Conservation (phyloP, 768 basidiomycete species). For the Kwoniella newhampshirensis region DNA sequence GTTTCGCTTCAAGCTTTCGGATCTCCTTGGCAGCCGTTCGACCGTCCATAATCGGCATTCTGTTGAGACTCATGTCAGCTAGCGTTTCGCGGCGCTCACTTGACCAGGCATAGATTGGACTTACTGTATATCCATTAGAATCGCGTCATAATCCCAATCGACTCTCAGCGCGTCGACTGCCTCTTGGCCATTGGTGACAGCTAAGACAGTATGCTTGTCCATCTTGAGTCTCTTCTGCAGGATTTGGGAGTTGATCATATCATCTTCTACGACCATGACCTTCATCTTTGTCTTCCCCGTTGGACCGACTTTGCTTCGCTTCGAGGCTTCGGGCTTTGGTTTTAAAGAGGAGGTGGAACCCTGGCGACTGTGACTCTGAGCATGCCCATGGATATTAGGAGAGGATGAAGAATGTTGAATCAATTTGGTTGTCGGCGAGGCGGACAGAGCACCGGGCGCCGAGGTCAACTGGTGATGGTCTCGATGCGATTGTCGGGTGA, state of each 20-base stretch:
- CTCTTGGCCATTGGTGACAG: constrained; percentile 74
- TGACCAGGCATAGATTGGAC: constrained; percentile 36
- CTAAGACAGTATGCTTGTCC: constrained; percentile 67
- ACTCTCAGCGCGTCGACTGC: constrained; percentile 62
- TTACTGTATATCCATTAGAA: constrained; percentile 82
- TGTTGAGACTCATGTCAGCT: constrained; percentile 42
- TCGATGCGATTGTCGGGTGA: constrained; percentile 1
- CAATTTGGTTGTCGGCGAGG: background rate
- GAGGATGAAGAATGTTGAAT: too few species aligned
- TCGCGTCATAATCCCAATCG: constrained; percentile 67
- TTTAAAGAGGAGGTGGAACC: too few species aligned
- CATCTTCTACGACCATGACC: constrained; percentile 58
- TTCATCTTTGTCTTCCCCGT: constrained; percentile 20
- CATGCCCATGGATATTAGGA: too few species aligned
- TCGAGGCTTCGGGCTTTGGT: too few species aligned
- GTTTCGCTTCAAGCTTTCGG: constrained; percentile 61
- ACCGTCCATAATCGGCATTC: constrained; percentile 79
- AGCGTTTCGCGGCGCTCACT: background rate
- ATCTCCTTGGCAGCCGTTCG: constrained; percentile 69
- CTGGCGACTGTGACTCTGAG: too few species aligned
- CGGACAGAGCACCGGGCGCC: background rate
- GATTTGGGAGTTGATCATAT: constrained; percentile 70
- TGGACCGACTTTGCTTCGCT: constrained; percentile 9
- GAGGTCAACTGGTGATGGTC: background rate
- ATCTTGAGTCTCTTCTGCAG: constrained; percentile 66